These are phyloP conservation scores for Spathaspora jeffriesii DNA, from an alignment of 1,139 yeast genomes.

Conservation along the genomic window DNA sequence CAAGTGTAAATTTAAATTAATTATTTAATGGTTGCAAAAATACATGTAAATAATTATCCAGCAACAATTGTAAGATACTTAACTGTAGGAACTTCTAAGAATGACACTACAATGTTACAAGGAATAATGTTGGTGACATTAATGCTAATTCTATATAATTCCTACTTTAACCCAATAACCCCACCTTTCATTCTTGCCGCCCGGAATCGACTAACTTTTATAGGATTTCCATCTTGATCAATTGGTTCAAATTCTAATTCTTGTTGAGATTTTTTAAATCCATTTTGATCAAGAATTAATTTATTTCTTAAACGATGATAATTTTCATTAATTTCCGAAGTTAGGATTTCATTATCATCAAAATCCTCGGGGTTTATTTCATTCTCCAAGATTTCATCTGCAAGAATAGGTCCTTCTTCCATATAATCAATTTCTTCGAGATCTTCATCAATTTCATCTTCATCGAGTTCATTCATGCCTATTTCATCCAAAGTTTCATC, in stretches of 20 bases:
- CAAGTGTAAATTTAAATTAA: no score
- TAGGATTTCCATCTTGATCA: slow-evolving; percentile 65
- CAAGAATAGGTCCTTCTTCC: slow-evolving; percentile 39
- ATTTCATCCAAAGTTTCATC: slow-evolving; percentile 22
- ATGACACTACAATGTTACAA: no score
- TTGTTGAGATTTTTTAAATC: slow-evolving; percentile 44
- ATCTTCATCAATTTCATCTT: slow-evolving; percentile 21
- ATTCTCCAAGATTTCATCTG: slow-evolving; percentile 40
- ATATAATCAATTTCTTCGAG: slow-evolving; percentile 34
- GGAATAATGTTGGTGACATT: no score
- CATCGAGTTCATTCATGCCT: slow-evolving; percentile 17
- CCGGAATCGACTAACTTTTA: slow-evolving; percentile 66
- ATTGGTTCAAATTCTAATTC: slow-evolving; percentile 69
- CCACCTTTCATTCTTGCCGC: slow-evolving; percentile 40
- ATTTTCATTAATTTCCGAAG: slow-evolving; percentile 49
- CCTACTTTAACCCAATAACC: neutral
- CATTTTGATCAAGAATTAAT: slow-evolving; percentile 43
- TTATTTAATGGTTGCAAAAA: no score
- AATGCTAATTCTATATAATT: neutral
- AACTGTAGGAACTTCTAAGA: no score
- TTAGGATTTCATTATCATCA: slow-evolving; percentile 29
- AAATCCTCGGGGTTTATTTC: slow-evolving; percentile 16
- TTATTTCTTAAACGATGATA: slow-evolving; percentile 61
- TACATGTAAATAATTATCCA: no score
- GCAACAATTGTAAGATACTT: no score